phyloP scores from a whole-genome alignment of 2,329 filamentous ascomycete genomes.

The Akanthomyces uredinophilus region DNA sequence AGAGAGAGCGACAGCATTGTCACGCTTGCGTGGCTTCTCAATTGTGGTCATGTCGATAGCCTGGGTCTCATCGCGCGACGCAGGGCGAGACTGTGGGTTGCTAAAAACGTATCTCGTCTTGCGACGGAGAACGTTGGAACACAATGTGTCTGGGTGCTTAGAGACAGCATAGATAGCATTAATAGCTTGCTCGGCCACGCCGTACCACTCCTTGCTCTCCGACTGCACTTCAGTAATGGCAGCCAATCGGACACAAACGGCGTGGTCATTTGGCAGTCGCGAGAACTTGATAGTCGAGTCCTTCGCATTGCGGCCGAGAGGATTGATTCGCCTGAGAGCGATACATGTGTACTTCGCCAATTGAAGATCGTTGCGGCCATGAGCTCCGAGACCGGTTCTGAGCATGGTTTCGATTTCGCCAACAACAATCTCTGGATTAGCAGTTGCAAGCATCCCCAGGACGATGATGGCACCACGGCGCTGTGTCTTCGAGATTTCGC shows the following conservation, averaged over 20 bases:
- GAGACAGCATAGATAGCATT: constrained; percentile 91
- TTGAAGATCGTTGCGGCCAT: constrained; percentile 77
- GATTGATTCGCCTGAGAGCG: constrained; percentile 84
- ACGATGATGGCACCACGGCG: constrained; percentile 92
- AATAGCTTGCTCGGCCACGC: constrained; percentile 92
- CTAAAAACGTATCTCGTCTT: constrained; percentile 80
- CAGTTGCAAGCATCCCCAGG: constrained; percentile 90
- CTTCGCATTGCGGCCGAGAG: constrained; percentile 73
- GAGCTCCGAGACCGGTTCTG: constrained; percentile 75
- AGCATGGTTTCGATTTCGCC: constrained; percentile 94
- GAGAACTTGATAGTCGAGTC: constrained; percentile 64
- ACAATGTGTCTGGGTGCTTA: constrained; percentile 89
- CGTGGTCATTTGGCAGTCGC: constrained; percentile 86
- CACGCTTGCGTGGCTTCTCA: constrained; percentile 50
- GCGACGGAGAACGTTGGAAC: constrained; percentile 81
- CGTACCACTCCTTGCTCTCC: constrained; percentile 93
- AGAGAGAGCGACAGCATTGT: constrained; percentile 71
- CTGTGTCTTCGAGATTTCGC: constrained; percentile 87
- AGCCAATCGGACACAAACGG: constrained; percentile 73
- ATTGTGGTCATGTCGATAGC: constrained; percentile 30
- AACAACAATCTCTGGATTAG: constrained; percentile 86
- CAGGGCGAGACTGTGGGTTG: constrained; percentile 41
- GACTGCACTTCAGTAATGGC: constrained; percentile 81
- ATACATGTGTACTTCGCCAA: constrained; percentile 95
- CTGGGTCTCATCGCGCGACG: constrained; percentile 41